Evolutionary conservation across 768 basidiomycete species (phyloP).

Genomic region (Agaricus sinodeliciosus): DNA sequence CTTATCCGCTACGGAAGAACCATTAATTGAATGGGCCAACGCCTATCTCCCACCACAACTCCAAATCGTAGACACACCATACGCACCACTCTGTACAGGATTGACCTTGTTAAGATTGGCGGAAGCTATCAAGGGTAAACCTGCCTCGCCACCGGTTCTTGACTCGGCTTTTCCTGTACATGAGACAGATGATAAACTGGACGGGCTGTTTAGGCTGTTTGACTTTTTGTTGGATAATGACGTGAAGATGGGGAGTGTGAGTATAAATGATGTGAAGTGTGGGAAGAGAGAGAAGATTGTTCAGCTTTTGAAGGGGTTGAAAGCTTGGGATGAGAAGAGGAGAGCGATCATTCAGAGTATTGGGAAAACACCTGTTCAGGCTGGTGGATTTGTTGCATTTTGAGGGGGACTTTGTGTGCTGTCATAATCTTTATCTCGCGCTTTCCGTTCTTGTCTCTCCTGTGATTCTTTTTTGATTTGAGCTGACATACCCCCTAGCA

Average conservation of each 20-base stretch:
- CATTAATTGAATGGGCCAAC: constrained; percentile 88
- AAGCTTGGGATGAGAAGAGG: constrained; percentile 76
- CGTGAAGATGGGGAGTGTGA: constrained; percentile 85
- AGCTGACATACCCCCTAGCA: no score
- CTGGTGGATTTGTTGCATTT: constrained; percentile 29
- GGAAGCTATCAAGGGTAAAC: constrained; percentile 67
- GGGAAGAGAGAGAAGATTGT: constrained; percentile 78
- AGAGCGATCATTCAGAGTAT: constrained; percentile 47
- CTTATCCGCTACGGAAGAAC: constrained; percentile 29
- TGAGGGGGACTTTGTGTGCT: background rate
- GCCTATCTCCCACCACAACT: constrained; percentile 61
- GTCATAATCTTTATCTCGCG: background rate
- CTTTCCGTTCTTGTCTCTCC: no score
- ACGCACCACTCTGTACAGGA: constrained; percentile 50
- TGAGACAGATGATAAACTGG: constrained; percentile 70
- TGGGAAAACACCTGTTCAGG: constrained; percentile 31
- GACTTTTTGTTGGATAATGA: constrained; percentile 92
- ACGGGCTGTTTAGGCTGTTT: constrained; percentile 83
- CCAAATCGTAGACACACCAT: constrained; percentile 42
- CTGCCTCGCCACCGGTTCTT: constrained; percentile 63
- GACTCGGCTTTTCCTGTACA: constrained; percentile 73
- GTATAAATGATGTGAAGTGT: constrained; percentile 87
- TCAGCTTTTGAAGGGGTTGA: constrained; percentile 72
- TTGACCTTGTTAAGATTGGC: constrained; percentile 80
- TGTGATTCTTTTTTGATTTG: no score